These are phyloP conservation scores for Dendrocalamus sinicus DNA, from an alignment of 176 grass and related monocot genomes.

Conservation along the genomic window DNA sequence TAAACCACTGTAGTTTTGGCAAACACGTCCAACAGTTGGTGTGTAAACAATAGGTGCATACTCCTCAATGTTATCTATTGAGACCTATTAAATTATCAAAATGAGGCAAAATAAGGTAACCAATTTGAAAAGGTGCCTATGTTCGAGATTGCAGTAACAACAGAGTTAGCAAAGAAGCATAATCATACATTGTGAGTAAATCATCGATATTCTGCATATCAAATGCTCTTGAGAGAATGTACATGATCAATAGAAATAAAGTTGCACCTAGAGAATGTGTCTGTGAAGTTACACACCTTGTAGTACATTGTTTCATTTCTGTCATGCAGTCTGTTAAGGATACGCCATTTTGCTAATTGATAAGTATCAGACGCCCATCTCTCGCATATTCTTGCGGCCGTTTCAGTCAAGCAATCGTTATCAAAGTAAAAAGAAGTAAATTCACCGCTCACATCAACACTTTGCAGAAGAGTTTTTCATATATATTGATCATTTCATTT, in stretches of 20 bases:
- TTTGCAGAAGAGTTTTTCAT: not conserved
- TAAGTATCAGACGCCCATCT: conserved; percentile 90
- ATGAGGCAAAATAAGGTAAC: conserved; percentile 34
- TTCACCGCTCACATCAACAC: not conserved
- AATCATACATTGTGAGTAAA: conserved; percentile 19
- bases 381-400: conserved; percentile 67
- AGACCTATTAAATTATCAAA: conserved; percentile 59
- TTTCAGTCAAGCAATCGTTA: conserved; percentile 88
- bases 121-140: conserved; percentile 9
- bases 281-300: conserved; percentile 63
- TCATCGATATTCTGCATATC: conserved; percentile 7
- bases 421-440: conserved; percentile 29
- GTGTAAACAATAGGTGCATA: conserved; percentile 48
- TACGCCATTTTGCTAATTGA: conserved; percentile 93
- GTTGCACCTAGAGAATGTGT: conserved; percentile 10
- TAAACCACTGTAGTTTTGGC: conserved; percentile 98
- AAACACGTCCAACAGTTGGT: conserved; percentile 89
- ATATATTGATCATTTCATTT: not conserved
- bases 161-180: conserved; percentile 23
- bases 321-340: conserved; percentile 95
- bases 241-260: conserved; percentile 26
- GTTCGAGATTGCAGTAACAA: conserved; percentile 8
- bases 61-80: conserved; percentile 85
- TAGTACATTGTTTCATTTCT: conserved; percentile 99
- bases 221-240: conserved; percentile 3